Evolutionary conservation across 805 yeast species (phyloP).

Genomic region (Cyberlindnera sargentensis): DNA sequence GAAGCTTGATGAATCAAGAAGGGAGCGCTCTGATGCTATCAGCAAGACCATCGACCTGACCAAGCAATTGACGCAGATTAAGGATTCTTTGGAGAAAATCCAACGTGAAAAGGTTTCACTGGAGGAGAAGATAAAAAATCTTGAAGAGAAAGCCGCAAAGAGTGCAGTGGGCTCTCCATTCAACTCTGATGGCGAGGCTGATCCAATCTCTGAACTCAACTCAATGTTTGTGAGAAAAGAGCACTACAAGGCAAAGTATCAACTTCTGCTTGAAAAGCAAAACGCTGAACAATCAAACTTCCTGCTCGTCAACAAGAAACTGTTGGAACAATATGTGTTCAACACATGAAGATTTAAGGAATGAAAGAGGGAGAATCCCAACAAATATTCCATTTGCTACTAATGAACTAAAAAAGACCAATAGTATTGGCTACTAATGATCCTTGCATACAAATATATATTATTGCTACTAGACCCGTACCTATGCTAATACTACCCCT

Average conservation of each 20-base stretch:
- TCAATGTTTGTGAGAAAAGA: conserved; percentile 15
- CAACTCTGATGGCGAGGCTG: conserved; percentile 1
- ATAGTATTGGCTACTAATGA: too few relatives aligned
- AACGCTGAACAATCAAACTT: conserved; percentile 6
- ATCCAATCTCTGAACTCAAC: not conserved
- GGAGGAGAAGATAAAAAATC: not conserved
- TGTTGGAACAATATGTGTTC: conserved; percentile 11
- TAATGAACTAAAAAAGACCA: not conserved
- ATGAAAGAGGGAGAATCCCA: too few relatives aligned
- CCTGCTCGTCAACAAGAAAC: conserved; percentile 2
- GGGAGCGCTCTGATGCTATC: not conserved
- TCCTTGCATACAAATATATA: not conserved
- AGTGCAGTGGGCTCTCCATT: not conserved
- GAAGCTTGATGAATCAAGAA: not conserved
- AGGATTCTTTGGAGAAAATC: not conserved
- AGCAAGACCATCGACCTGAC: not conserved
- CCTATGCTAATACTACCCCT: not conserved
- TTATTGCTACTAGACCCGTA: not conserved
- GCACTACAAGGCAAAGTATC: conserved; percentile 15
- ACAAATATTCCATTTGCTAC: too few relatives aligned
- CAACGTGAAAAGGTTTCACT: not conserved
- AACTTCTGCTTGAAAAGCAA: conserved; percentile 6
- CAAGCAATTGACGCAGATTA: not conserved
- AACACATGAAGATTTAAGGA: not conserved
- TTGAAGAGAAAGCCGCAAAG: not conserved